Base-by-base conservation (phyloP, 2,329 filamentous ascomycete species). In the Phaeosphaeriaceae sp. region DNA sequence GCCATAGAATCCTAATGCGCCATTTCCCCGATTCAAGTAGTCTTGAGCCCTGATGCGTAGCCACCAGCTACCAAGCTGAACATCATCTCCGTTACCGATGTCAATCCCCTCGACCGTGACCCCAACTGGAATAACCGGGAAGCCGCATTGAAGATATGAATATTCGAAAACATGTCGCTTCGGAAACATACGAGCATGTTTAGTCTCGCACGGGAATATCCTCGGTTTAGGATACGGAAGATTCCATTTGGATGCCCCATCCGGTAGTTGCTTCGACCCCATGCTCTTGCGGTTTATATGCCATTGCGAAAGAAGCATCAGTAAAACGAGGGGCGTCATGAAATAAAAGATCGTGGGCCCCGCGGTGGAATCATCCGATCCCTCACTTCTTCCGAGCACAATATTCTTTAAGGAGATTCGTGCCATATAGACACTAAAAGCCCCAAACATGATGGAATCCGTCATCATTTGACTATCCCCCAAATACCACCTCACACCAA, bases 81-180 rank as follows among this genome's bases (percentile, higher is more conserved):
- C 47, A 30, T 71, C 64, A 30, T 68, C 54, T 16, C 66, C 61
- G 17, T 53, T 50, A 2, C 55, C 47, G 18, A 63, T 12, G 20
- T 55, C 57, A 13, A 18, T 42, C 9, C 61, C 63, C 12, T 56
- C 50, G 9, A 48, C 15, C 4, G 36, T 49, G 16, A 46, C 74
- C 5, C 85, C 86, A 42, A 75, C 74, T 69, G 82, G 85, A n/a
- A 81, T 81, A 18, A 91, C 79, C 0, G 87, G 88, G 33, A 89
- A 77, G 0, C 88, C 87, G 20, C 86, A 83, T 37, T 86, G 77
- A 1, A 92, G 79, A 67, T 91, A 90, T 0, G 86, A 85, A 65
- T 90, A 90, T 1, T 77, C 77, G 63, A 92, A 92, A 0, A 80
- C 80, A 65, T 91, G 86, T 50, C 81, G 83, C 63, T 84, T 79